A percentile compares a stretch with the other conserved stretches of the same genome.
These are phyloP conservation scores for Flaveria brownii DNA, from an alignment of 129 eudicot species.

Conservation along the genomic window DNA sequence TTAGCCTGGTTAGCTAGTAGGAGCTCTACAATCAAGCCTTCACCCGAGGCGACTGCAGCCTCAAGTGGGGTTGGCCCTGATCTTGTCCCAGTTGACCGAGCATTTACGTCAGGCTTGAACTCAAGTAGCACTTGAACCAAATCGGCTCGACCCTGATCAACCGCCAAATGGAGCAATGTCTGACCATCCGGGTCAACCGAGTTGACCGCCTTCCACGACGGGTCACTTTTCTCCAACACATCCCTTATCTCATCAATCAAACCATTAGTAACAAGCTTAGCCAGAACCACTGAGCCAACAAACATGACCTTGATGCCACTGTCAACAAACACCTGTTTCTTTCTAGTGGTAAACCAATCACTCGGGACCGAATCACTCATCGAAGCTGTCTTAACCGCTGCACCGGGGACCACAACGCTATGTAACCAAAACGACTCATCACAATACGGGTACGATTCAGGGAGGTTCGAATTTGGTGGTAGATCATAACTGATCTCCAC, in stretches of 20 bases:
- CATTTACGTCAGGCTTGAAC: slow-evolving; percentile 53
- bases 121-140: slow-evolving; percentile 68
- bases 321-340: slow-evolving; percentile 71
- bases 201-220: slow-evolving; percentile 58
- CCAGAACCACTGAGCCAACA: slow-evolving; percentile 54
- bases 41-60: slow-evolving; percentile 65
- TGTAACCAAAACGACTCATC: slow-evolving; percentile 62
- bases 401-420: slow-evolving; percentile 82
- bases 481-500: slow-evolving; percentile 50
- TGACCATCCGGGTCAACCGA: slow-evolving; percentile 60
- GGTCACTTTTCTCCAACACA: slow-evolving; percentile 63
- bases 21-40: slow-evolving; percentile 63
- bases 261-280: slow-evolving; percentile 53
- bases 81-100: slow-evolving; percentile 30
- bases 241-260: slow-evolving; percentile 64
- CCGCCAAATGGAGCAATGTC: slow-evolving; percentile 67
- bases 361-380: slow-evolving; percentile 49
- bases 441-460: slow-evolving; percentile 55
- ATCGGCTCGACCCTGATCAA: slow-evolving; percentile 54
- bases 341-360: slow-evolving; percentile 77
- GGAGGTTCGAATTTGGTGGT: slow-evolving; percentile 42
- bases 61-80: slow-evolving; percentile 60
- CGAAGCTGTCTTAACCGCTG: slow-evolving; percentile 48
- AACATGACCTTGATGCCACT: slow-evolving; percentile 70
- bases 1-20: slow-evolving; percentile 54